Conservation (phyloP, 257 asterid species). For the Przewalskia tangutica region DNA sequence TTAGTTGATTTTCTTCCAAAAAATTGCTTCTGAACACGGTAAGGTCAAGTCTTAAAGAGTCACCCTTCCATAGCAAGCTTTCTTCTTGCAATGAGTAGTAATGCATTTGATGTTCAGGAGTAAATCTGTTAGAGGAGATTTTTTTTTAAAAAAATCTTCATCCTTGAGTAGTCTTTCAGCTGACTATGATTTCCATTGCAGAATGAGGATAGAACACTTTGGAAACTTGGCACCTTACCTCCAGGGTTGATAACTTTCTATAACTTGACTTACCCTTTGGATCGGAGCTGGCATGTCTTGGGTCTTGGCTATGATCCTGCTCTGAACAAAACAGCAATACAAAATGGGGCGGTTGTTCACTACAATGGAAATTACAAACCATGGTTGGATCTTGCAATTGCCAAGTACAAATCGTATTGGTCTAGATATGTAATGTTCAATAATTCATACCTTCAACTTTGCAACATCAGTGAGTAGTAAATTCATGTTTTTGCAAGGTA, state of each 20-base stretch:
- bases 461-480: slow-evolving; percentile 35
- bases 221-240: slow-evolving; percentile 96
- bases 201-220: slow-evolving; percentile 86
- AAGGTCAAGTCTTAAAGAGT: not conserved
- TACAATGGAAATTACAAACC: slow-evolving; percentile 94
- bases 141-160: not conserved
- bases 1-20: not conserved
- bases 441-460: slow-evolving; percentile 54
- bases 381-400: slow-evolving; percentile 94
- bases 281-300: slow-evolving; percentile 84
- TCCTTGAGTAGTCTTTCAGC: not conserved
- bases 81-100: not conserved
- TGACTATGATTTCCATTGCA: slow-evolving; percentile 22
- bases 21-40: not conserved
- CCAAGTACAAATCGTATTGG: slow-evolving; percentile 82
- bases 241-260: slow-evolving; percentile 91
- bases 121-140: not conserved
- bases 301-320: slow-evolving; percentile 98
- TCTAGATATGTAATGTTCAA: slow-evolving; percentile 55
- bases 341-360: slow-evolving; percentile 83
- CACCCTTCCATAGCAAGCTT: not conserved
- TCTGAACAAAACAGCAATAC: slow-evolving; percentile 70
- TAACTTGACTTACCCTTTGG: slow-evolving; percentile 79
- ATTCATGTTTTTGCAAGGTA: not conserved
- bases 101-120: not conserved